Evolutionary conservation across 495 filamentous ascomycete genomes (phyloP).

Genomic region (Aspergillus egyptiacus): DNA sequence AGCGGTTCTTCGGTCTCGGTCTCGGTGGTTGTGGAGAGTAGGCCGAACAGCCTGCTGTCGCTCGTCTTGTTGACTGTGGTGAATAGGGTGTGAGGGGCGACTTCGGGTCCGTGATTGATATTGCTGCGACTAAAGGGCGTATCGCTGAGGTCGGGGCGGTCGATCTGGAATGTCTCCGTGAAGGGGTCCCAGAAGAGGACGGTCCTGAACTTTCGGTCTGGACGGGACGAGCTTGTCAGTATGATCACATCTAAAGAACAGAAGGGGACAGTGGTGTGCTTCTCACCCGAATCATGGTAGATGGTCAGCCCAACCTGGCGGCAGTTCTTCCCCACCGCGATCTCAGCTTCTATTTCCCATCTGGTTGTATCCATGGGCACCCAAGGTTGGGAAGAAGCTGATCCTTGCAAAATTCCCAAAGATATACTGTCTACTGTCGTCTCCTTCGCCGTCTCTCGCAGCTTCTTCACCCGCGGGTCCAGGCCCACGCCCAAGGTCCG

Average conservation of each 20-base stretch:
- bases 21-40: not conserved
- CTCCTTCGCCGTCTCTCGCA: constrained; percentile 15
- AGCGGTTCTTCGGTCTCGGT: constrained; percentile 29
- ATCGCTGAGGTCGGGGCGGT: constrained; percentile 16
- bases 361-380: constrained; percentile 19
- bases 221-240: not conserved
- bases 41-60: not conserved
- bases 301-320: constrained; percentile 27
- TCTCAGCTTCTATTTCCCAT: constrained; percentile 31
- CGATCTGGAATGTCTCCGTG: constrained; percentile 30
- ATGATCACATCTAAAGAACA: not conserved
- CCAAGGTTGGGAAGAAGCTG: not conserved
- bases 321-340: constrained; percentile 25
- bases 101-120: constrained; percentile 30
- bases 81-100: constrained; percentile 35
- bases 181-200: constrained; percentile 26
- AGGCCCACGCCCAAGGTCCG: constrained; percentile 31
- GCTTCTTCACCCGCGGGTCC: constrained; percentile 23
- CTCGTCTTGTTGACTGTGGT: constrained; percentile 13
- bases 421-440: not conserved
- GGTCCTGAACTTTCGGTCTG: constrained; percentile 19
- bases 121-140: constrained; percentile 12
- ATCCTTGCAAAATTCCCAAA: not conserved
- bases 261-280: not conserved
- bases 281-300: constrained; percentile 15